Percentiles rank a stretch among this genome's conserved stretches.
These are phyloP conservation scores for Nothophaeocryptopus gaeumannii DNA, from an alignment of 2,329 filamentous ascomycete genomes.

Conservation along the genomic window DNA sequence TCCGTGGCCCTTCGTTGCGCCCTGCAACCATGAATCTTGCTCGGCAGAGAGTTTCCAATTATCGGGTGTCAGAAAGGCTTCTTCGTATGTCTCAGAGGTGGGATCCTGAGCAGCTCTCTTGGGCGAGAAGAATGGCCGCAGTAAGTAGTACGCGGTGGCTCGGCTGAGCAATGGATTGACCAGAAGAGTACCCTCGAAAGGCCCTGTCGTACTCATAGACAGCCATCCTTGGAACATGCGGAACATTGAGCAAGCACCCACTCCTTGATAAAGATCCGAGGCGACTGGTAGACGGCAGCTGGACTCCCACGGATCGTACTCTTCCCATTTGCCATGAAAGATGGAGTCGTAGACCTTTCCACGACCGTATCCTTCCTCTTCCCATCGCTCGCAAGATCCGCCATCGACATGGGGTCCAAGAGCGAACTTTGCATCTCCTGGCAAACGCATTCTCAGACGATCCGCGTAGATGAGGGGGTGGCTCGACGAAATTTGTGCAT, in stretches of 20 bases:
- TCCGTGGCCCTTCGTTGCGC: conserved; percentile 64
- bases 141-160: conserved; percentile 74
- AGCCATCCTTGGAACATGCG: conserved; percentile 91
- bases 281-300: conserved; percentile 65
- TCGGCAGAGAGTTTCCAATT: conserved; percentile 61
- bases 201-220: conserved; percentile 68
- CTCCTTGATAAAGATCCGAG: conserved; percentile 74
- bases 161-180: conserved; percentile 76
- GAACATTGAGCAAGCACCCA: conserved; percentile 80
- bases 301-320: conserved; percentile 79
- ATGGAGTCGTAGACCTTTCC: conserved; percentile 69
- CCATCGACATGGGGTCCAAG: conserved; percentile 58
- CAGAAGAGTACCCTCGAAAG: conserved; percentile 73
- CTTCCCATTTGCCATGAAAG: conserved; percentile 73
- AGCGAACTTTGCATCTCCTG: conserved; percentile 52
- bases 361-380: conserved; percentile 59
- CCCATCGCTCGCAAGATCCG: conserved; percentile 52
- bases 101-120: conserved; percentile 39
- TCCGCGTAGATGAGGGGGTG: conserved; percentile 51
- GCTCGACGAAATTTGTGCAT: conserved; percentile 42
- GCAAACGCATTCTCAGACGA: conserved; percentile 53
- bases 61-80: conserved; percentile 47
- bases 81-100: conserved; percentile 38
- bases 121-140: conserved; percentile 77
- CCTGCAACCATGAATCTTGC: conserved; percentile 63